Evolutionary conservation across 176 grass and related monocot genomes (phyloP), one percentile per base, ranked within the genome.

Genomic region (Oryza coarctata): DNA sequence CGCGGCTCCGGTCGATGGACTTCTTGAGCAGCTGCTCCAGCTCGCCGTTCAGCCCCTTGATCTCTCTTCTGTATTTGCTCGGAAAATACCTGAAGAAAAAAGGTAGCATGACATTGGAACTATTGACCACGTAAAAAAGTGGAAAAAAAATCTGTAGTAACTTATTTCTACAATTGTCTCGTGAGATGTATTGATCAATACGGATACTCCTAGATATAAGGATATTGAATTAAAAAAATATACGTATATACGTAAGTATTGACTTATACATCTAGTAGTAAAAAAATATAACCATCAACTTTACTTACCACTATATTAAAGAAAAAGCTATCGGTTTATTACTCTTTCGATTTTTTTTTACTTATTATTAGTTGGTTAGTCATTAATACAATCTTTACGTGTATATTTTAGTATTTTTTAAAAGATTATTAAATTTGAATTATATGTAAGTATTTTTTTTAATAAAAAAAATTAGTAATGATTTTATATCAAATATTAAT

Each of bases 31-130:
- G 14, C 29, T 35, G 68, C 77, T 94, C 95, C n/a, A 98, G 86
- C 73, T 94, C 86, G 44, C 18, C 73, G 68, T 94, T 93, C 23
- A 98, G 33, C 5, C 84, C 76, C 78, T 87, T 91, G 74, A 98
- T 98, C 35, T 94, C 92, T 29, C 84, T 85, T 18, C 28, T 65
- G 82, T 87, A 98, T 60, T 89, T 93, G 88, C 92, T 98, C 0
- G 95, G 95, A 17, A 98, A 91, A 75, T 91, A 93, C 73, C 95
- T 97, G 73, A 45, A 31, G 20, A 40, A 63, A 28, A n/a, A n/a
- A n/a, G n/a, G n/a, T n/a, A 26, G 3, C 6, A 33, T 20, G 5
- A 20, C 20, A 57, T n/a, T 52, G 15, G 20, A 57, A 57, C 17
- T 25, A 23, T 17, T 14, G 33, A 73, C 6, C 12, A 29, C 15